phyloP scores from a whole-genome alignment of 139 green algal species.

The Zygnema circumcarinatum region DNA sequence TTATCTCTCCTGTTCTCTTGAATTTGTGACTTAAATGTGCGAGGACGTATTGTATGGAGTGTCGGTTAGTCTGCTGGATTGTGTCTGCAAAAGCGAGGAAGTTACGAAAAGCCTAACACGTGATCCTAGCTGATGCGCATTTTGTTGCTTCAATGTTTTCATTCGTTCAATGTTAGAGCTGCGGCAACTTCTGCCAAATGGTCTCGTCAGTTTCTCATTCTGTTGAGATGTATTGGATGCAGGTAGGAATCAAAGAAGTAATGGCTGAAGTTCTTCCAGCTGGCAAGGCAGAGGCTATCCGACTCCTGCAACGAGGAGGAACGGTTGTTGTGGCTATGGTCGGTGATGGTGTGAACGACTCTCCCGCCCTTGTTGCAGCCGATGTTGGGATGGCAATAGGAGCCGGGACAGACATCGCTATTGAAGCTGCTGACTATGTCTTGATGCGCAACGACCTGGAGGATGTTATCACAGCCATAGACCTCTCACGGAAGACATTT shows the following conservation, averaged over 20 bases:
- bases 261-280: slow-evolving; percentile 77
- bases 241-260: slow-evolving; percentile 64
- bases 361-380: slow-evolving; percentile 88
- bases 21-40: no score
- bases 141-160: no score
- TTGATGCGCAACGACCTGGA: slow-evolving; percentile 90
- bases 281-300: slow-evolving; percentile 72
- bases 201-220: no score
- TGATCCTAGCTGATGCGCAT: no score
- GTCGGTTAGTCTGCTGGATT: no score
- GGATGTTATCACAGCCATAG: slow-evolving; percentile 87
- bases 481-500: slow-evolving; percentile 85
- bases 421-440: slow-evolving; percentile 87
- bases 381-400: slow-evolving; percentile 96
- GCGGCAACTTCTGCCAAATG: no score
- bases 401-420: slow-evolving; percentile 79
- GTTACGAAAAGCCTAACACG: no score
- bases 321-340: slow-evolving; percentile 90
- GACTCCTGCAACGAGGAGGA: slow-evolving; percentile 68
- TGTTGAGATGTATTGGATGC: background rate
- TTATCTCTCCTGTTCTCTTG: no score
- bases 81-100: no score
- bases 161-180: no score
- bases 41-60: no score
- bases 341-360: slow-evolving; percentile 97